A percentile compares a stretch with the other conserved stretches of the same genome.
Evolutionary conservation across 2,329 filamentous ascomycete genomes (phyloP).

Genomic region (Botrytis elliptica): DNA sequence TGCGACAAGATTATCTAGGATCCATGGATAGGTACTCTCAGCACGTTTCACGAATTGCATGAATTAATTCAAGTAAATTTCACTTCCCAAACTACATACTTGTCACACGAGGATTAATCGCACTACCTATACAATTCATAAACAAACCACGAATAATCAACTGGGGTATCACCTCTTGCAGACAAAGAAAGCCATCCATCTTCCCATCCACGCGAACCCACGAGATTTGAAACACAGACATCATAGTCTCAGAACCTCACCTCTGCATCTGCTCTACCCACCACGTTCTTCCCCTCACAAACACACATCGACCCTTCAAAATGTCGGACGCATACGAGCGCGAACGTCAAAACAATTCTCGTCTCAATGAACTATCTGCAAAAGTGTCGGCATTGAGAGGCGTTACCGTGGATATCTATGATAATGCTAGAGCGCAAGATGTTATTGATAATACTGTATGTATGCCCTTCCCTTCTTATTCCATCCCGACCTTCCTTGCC

Average conservation of each 20-base stretch:
- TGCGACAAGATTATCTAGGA: neutral
- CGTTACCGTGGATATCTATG: slow-evolving; percentile 97
- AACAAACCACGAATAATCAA: neutral
- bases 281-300: neutral
- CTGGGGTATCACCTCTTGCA: neutral
- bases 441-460: slow-evolving; percentile 84
- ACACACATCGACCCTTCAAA: slow-evolving; percentile 24
- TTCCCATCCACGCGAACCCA: neutral
- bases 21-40: neutral
- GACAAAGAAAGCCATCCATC: slow-evolving; percentile 10
- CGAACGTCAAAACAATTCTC: slow-evolving; percentile 89
- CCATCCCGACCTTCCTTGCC: neutral
- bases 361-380: slow-evolving; percentile 82
- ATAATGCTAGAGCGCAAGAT: slow-evolving; percentile 84
- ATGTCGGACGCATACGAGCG: slow-evolving; percentile 80
- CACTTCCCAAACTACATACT: neutral
- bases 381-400: slow-evolving; percentile 91
- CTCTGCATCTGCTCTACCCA: neutral
- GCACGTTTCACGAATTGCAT: neutral
- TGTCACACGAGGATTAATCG: neutral
- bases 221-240: slow-evolving; percentile 9
- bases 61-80: neutral
- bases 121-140: neutral
- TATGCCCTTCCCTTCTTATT: slow-evolving; percentile 23
- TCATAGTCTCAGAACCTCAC: neutral